These are phyloP conservation scores for Shiraia bambusicola DNA, from an alignment of 2,329 filamentous ascomycete genomes.

Conservation along the genomic window DNA sequence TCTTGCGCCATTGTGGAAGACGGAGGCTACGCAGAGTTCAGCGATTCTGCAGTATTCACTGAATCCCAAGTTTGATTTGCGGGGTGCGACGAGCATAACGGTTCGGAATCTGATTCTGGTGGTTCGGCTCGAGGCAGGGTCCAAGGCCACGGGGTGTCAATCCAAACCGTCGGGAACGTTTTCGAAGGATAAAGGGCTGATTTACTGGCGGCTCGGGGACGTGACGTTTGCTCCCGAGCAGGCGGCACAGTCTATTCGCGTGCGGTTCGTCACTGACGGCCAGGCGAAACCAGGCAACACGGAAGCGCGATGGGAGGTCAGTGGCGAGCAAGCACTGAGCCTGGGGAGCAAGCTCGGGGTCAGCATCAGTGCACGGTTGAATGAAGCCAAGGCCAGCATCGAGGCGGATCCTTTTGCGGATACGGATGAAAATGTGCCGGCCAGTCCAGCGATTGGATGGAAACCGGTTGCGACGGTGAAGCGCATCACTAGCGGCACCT, in stretches of 20 bases:
- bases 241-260: slow-evolving; percentile 73
- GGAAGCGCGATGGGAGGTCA: slow-evolving; percentile 80
- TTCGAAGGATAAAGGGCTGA: slow-evolving; percentile 70
- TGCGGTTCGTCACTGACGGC: slow-evolving; percentile 74
- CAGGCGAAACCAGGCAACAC: slow-evolving; percentile 71
- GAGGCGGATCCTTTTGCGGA: slow-evolving; percentile 73
- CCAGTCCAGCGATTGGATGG: slow-evolving; percentile 32
- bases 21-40: slow-evolving; percentile 81
- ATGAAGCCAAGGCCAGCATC: slow-evolving; percentile 46
- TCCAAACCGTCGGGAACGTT: slow-evolving; percentile 81
- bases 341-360: slow-evolving; percentile 66
- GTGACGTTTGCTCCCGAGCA: slow-evolving; percentile 63
- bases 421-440: slow-evolving; percentile 46
- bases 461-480: slow-evolving; percentile 39
- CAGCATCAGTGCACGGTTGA: slow-evolving; percentile 37
- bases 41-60: slow-evolving; percentile 81
- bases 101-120: slow-evolving; percentile 76
- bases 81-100: slow-evolving; percentile 51
- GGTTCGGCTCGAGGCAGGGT: slow-evolving; percentile 64
- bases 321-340: slow-evolving; percentile 49
- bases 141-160: slow-evolving; percentile 67
- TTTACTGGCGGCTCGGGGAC: slow-evolving; percentile 80
- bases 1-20: slow-evolving; percentile 77
- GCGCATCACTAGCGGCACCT: slow-evolving; percentile 42
- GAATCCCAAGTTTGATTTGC: slow-evolving; percentile 66